Conservation (phyloP, 352 stramenopile species). For the Plasmopara halstedii region DNA sequence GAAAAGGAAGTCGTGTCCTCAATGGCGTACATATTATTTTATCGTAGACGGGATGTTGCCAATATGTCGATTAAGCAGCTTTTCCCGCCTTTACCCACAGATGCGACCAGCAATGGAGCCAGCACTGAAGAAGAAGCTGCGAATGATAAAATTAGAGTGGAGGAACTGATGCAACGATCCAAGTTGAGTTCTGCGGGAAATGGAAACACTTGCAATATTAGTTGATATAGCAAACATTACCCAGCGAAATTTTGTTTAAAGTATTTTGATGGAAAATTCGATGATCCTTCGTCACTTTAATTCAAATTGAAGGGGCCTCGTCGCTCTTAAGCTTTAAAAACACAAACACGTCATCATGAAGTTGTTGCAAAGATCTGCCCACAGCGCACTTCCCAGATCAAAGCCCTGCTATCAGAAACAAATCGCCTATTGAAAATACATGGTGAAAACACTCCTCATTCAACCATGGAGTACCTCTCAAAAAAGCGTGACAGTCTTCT, state of each 20-base stretch:
- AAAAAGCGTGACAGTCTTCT: conserved; percentile 13
- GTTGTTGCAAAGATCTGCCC: background rate
- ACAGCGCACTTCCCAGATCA: conserved; percentile 3
- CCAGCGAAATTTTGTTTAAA: background rate
- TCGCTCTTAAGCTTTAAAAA: too few relatives aligned
- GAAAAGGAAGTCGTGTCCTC: conserved; percentile 79
- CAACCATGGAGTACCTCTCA: conserved; percentile 11
- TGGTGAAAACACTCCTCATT: conserved; percentile 1
- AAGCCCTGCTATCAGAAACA: background rate
- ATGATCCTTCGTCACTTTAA: too few relatives aligned
- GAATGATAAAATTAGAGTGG: conserved; percentile 51
- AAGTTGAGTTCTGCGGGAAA: conserved; percentile 37
- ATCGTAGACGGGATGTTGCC: conserved; percentile 67
- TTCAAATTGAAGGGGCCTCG: too few relatives aligned
- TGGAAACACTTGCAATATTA: conserved; percentile 49
- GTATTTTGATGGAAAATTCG: background rate
- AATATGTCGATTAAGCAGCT: conserved; percentile 61
- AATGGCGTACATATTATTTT: conserved; percentile 90
- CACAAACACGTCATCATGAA: background rate
- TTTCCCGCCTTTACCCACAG: conserved; percentile 51
- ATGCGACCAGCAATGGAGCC: conserved; percentile 19
- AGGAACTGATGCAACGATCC: conserved; percentile 63
- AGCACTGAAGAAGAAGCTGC: conserved; percentile 28
- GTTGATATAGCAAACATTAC: conserved; percentile 23
- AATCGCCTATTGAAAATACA: background rate